Evolutionary conservation across 805 yeast genomes (phyloP), one percentile per base, ranked within the genome.

Genomic region (Candida endomychidarum): DNA sequence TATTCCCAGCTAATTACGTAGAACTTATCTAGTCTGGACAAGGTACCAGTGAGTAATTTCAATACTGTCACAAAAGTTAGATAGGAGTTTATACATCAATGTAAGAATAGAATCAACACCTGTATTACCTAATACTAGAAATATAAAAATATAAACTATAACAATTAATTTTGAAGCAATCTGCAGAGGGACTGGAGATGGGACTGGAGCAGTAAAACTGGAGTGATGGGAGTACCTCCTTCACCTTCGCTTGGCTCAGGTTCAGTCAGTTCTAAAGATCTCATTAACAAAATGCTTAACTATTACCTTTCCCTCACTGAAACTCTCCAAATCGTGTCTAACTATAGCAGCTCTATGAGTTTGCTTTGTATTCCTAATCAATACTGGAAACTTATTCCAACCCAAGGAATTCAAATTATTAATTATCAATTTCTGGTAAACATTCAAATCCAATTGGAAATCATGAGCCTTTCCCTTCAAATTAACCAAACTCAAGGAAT

Each of bases 1-100:
- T 90, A 16, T 91, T 91, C 75, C 99, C 99, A 8, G 99, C 99
- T 2, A 91, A 91, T 60, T 91, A 91, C 57, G 97, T 91, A 30
- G 95, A 90, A 58, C 63, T 90, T 53, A 77, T 80, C 38, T 83
- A 42, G 26, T 15, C 9, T 31, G 8, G 10, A 18, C 10, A 11
- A 14, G 25, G 15, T 15, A 19, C 19, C 12, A 32, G 12, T 21
- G 36, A 20, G 20, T 4, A 23, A 32, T 12, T 21, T 12, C 17
- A 21, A 27, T 27, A 18, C 12, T 27, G 9, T 12, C 5, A n/a
- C n/a, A n/a, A n/a, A n/a, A n/a, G n/a, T n/a, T n/a, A n/a, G n/a
- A n/a, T n/a, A n/a, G n/a, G n/a, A n/a, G n/a, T n/a, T n/a, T n/a
- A n/a, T n/a, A n/a, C n/a, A n/a, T n/a, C n/a, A n/a, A n/a, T n/a